A percentile compares a stretch with the other conserved stretches of the same genome.
Evolutionary conservation across 2,329 filamentous ascomycete species (phyloP).

Genomic region (Elsinoe arachidis): DNA sequence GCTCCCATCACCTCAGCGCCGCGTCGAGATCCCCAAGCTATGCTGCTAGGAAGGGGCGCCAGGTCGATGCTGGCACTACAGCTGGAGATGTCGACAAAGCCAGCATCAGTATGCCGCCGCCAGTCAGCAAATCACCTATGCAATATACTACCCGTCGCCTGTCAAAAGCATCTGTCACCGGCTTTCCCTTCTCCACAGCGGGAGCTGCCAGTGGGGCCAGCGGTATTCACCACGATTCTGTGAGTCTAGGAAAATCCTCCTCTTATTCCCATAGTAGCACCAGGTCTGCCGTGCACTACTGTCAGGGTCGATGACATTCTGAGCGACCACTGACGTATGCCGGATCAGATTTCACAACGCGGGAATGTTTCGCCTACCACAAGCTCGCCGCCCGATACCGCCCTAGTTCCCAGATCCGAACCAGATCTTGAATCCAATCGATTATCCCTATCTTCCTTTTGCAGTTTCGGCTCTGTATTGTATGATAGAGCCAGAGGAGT

Average conservation of each 20-base stretch:
- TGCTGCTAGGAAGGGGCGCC: conserved; percentile 46
- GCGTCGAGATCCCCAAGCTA: conserved; percentile 30
- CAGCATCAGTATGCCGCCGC: conserved; percentile 57
- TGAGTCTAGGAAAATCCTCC: not conserved
- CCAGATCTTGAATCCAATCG: conserved; percentile 48
- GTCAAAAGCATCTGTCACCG: conserved; percentile 39
- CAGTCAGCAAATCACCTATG: conserved; percentile 27
- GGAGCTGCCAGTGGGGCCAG: conserved; percentile 1
- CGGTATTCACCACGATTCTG: not conserved
- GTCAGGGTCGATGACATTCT: conserved; percentile 50
- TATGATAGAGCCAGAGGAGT: conserved; percentile 44
- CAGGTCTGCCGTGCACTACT: conserved; percentile 35
- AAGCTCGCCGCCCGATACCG: conserved; percentile 40
- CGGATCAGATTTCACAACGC: conserved; percentile 26
- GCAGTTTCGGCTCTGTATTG: conserved; percentile 57
- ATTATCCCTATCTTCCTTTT: conserved; percentile 64
- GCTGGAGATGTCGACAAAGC: conserved; percentile 50
- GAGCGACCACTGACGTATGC: conserved; percentile 56
- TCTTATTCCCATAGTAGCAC: not conserved
- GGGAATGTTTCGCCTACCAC: conserved; percentile 15
- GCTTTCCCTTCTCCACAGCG: conserved; percentile 19
- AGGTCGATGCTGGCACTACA: conserved; percentile 52
- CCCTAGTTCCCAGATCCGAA: conserved; percentile 24
- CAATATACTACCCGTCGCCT: conserved; percentile 35
- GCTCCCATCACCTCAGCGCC: conserved; percentile 39